These are phyloP conservation scores for Phytophthora crassamura DNA, from an alignment of 352 stramenopile species.

Conservation along the genomic window DNA sequence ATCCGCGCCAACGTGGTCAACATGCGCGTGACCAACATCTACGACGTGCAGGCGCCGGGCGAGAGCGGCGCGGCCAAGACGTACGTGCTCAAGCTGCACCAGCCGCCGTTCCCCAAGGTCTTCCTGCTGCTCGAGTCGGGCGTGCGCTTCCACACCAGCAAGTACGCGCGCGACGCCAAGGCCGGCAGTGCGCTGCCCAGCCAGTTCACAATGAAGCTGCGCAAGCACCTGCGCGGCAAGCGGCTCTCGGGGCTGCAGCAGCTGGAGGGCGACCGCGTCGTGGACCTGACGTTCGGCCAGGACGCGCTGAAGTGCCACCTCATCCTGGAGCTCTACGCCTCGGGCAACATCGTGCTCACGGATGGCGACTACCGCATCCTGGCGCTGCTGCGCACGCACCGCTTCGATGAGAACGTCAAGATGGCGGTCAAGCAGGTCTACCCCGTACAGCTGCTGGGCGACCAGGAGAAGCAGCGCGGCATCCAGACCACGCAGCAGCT, in stretches of 20 bases:
- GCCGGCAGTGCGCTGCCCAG: slow-evolving; percentile 84
- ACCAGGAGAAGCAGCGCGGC: slow-evolving; percentile 53
- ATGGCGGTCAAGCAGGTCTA: slow-evolving; percentile 88
- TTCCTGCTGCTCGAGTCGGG: slow-evolving; percentile 96
- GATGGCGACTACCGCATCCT: slow-evolving; percentile 96
- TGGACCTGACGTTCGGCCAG: slow-evolving; percentile 96
- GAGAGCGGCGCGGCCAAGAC: slow-evolving; percentile 92
- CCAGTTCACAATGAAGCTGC: slow-evolving; percentile 98
- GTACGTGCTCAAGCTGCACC: slow-evolving; percentile 94
- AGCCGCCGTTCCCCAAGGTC: slow-evolving; percentile 91
- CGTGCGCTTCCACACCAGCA: slow-evolving; percentile 97
- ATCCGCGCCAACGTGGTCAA: slow-evolving; percentile 88
- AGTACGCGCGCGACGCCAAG: slow-evolving; percentile 78
- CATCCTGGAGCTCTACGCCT: slow-evolving; percentile 98
- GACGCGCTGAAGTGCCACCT: slow-evolving; percentile 92
- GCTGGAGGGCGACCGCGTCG: slow-evolving; percentile 95
- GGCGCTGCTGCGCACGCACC: slow-evolving; percentile 95
- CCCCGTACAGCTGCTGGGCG: slow-evolving; percentile 65
- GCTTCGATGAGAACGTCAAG: slow-evolving; percentile 93
- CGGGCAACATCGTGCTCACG: slow-evolving; percentile 97
- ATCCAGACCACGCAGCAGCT: slow-evolving; percentile 53
- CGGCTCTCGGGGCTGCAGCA: slow-evolving; percentile 93
- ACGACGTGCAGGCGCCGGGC: slow-evolving; percentile 86
- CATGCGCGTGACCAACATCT: slow-evolving; percentile 97
- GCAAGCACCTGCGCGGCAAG: slow-evolving; percentile 97